Evolutionary conservation across 805 yeast genomes (phyloP).

Genomic region (Ogataea glucozyma): DNA sequence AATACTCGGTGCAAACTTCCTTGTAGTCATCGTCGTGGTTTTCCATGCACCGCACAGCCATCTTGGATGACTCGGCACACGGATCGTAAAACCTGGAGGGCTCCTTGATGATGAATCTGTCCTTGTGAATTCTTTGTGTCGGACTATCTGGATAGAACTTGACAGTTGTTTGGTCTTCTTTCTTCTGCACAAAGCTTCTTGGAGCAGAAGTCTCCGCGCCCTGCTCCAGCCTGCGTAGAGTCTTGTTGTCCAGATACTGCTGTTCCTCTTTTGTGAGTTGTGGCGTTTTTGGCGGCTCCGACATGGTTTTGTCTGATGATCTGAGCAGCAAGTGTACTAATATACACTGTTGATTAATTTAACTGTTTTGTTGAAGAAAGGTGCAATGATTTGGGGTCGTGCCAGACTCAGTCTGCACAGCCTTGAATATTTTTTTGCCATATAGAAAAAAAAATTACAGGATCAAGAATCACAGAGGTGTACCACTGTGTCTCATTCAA

Average conservation of each 20-base stretch:
- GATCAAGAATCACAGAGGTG: neutral
- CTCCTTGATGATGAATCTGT: constrained; percentile 68
- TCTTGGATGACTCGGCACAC: constrained; percentile 83
- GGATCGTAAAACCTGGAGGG: constrained; percentile 91
- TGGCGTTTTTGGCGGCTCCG: neutral
- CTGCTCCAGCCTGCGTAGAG: constrained; percentile 24
- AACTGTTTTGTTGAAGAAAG: too few species aligned
- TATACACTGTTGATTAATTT: too few species aligned
- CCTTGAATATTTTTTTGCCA: neutral
- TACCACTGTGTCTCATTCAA: neutral
- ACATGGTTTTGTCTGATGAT: neutral
- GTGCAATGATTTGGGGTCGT: constrained; percentile 4
- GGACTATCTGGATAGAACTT: constrained; percentile 90
- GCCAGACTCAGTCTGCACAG: neutral
- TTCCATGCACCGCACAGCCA: constrained; percentile 84
- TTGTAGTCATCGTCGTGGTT: constrained; percentile 69
- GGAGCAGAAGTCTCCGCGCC: constrained; percentile 36
- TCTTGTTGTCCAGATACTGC: constrained; percentile 29
- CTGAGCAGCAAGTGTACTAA: too few species aligned
- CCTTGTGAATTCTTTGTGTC: constrained; percentile 64
- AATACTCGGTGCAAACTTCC: constrained; percentile 72
- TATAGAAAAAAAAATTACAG: neutral
- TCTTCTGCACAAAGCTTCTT: constrained; percentile 52
- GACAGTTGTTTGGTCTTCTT: constrained; percentile 48
- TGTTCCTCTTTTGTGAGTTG: constrained; percentile 16